Conservation (phyloP, 192 early-diverging fungal genomes). For the Coemansia sp. region DNA sequence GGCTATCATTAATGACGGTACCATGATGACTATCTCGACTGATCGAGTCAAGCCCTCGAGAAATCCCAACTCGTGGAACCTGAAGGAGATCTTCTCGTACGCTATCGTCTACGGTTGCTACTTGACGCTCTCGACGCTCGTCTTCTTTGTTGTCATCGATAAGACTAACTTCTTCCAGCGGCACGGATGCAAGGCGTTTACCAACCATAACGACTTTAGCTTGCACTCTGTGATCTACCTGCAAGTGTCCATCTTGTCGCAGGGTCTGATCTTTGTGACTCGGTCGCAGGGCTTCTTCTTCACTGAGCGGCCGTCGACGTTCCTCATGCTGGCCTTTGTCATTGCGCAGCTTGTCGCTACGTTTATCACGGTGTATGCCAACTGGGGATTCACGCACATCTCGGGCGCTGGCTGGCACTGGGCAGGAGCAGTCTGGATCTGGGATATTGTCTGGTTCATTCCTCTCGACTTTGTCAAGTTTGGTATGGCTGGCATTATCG, state of each 20-base stretch:
- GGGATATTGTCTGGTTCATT: constrained; percentile 79
- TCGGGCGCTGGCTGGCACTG: constrained; percentile 74
- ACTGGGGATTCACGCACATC: constrained; percentile 79
- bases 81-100: constrained; percentile 84
- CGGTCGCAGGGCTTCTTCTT: constrained; percentile 78
- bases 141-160: constrained; percentile 66
- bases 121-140: constrained; percentile 79
- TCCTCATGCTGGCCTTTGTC: constrained; percentile 69
- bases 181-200: constrained; percentile 58
- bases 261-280: constrained; percentile 79
- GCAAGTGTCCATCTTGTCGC: constrained; percentile 78
- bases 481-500: constrained; percentile 63
- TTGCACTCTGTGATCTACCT: constrained; percentile 80
- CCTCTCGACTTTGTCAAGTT: constrained; percentile 82
- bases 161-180: constrained; percentile 69
- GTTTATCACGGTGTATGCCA: constrained; percentile 83
- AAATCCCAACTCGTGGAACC: constrained; percentile 86
- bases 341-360: constrained; percentile 74
- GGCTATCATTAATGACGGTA: constrained; percentile 90
- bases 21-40: constrained; percentile 90
- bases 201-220: constrained; percentile 64
- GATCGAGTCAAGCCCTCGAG: constrained; percentile 83
- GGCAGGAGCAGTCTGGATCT: constrained; percentile 77
- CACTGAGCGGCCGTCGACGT: constrained; percentile 70
- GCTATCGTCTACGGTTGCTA: constrained; percentile 87